Conservation (phyloP, 1,284 basidiomycete genomes). For the Trichosporon faecale region DNA sequence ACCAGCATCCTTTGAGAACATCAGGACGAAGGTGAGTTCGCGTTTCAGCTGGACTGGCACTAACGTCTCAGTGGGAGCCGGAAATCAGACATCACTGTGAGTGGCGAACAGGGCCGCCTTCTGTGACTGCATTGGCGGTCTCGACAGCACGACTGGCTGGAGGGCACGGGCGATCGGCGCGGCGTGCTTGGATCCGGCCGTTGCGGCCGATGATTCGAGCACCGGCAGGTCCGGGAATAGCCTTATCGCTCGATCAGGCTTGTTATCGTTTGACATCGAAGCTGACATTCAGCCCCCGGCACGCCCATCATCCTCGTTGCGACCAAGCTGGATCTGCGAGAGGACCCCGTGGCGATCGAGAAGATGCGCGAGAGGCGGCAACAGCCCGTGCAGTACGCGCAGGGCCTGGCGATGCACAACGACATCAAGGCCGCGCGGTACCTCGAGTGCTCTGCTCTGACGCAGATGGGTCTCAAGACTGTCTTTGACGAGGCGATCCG, state of each 20-base stretch:
- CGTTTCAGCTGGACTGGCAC: not conserved
- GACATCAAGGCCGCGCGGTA: conserved; percentile 64
- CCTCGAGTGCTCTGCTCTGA: conserved; percentile 64
- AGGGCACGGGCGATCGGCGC: not conserved
- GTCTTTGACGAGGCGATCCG: conserved; percentile 97
- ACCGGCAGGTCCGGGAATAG: not conserved
- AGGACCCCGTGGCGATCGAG: conserved; percentile 85
- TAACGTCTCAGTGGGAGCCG: conserved; percentile 52
- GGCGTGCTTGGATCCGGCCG: not conserved
- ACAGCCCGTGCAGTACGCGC: conserved; percentile 78
- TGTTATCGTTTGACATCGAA: too few relatives aligned
- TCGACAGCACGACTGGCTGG: not conserved
- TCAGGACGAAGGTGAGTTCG: conserved; percentile 77
- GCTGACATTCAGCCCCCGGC: conserved; percentile 78
- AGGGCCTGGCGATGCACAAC: conserved; percentile 85
- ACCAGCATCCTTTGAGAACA: conserved; percentile 97
- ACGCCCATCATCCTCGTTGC: conserved; percentile 94
- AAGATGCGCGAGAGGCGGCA: conserved; percentile 93
- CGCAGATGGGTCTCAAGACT: conserved; percentile 94
- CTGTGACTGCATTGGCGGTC: not conserved
- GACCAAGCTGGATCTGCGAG: conserved; percentile 95
- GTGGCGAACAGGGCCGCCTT: conserved; percentile 10
- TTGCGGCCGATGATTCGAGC: not conserved
- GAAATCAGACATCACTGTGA: conserved; percentile 51
- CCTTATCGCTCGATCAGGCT: not conserved